These are phyloP conservation scores for Cichorium intybus DNA, from an alignment of 140 eudicot genomes.

Conservation along the genomic window DNA sequence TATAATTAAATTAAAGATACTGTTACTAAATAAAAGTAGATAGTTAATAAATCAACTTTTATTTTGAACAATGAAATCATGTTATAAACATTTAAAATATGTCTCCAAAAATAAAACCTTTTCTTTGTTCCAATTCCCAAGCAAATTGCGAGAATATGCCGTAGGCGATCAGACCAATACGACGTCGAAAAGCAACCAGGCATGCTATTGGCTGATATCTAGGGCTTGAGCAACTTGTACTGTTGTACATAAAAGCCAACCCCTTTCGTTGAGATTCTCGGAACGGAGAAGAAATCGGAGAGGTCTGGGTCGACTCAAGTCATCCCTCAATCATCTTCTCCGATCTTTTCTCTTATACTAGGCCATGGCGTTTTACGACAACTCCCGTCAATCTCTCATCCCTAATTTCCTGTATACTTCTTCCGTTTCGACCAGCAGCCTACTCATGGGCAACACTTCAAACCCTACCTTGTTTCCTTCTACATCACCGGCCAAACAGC, in stretches of 20 bases:
- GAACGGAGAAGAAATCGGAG: conserved; percentile 30
- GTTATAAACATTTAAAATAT: background rate
- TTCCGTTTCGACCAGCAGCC: conserved; percentile 29
- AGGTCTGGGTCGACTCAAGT: conserved; percentile 13
- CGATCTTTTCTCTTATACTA: conserved; percentile 9
- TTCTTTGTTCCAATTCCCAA: background rate
- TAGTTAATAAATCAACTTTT: too few species aligned
- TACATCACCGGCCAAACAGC: conserved; percentile 20
- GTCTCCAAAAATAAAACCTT: background rate
- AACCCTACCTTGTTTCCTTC: conserved; percentile 27
- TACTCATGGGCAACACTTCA: conserved; percentile 23
- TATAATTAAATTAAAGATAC: too few species aligned
- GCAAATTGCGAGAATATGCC: conserved; percentile 15
- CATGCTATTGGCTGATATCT: conserved; percentile 15
- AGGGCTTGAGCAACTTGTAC: conserved; percentile 17
- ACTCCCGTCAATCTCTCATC: conserved; percentile 48
- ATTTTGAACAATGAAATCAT: too few species aligned
- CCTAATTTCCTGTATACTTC: conserved; percentile 51
- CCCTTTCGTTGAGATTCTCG: conserved; percentile 8
- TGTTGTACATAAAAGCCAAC: conserved; percentile 15
- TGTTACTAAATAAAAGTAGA: too few species aligned
- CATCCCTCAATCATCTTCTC: conserved; percentile 14
- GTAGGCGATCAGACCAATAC: background rate
- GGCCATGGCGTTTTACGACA: conserved; percentile 41
- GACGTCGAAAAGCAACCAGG: conserved; percentile 12